A percentile compares a stretch with the other conserved stretches of the same genome.
Evolutionary conservation across 2,329 filamentous ascomycete species (phyloP).

Genomic region (Colletotrichum sp.): DNA sequence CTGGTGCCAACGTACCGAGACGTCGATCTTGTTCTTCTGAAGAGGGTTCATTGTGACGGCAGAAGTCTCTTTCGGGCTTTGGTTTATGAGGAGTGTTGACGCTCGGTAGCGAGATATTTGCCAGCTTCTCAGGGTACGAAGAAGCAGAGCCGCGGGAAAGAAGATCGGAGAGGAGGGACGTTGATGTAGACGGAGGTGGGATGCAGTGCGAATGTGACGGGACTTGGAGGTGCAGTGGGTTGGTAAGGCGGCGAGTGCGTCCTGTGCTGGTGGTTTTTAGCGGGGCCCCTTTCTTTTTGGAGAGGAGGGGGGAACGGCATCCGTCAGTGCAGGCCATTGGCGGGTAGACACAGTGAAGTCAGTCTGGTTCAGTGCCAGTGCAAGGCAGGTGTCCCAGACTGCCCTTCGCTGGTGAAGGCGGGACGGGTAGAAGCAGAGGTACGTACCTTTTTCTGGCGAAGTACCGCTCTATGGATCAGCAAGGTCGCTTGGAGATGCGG

Average conservation of each 20-base stretch:
- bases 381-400: not conserved
- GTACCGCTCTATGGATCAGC: not conserved
- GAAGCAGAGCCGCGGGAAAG: not conserved
- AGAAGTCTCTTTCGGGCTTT: not conserved
- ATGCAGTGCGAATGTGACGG: slow-evolving; percentile 17
- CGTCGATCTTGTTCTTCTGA: slow-evolving; percentile 98
- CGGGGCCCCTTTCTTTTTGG: slow-evolving; percentile 17
- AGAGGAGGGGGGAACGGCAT: not conserved
- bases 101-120: not conserved
- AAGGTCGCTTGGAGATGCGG: not conserved
- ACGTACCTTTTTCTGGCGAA: not conserved
- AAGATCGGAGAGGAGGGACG: slow-evolving; percentile 3
- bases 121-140: not conserved
- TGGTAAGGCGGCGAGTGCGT: slow-evolving; percentile 16
- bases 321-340: not conserved
- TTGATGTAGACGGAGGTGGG: not conserved
- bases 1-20: slow-evolving; percentile 72
- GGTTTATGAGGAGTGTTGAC: not conserved
- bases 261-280: slow-evolving; percentile 16
- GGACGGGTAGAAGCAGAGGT: not conserved
- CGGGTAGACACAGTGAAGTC: slow-evolving; percentile 7
- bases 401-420: not conserved
- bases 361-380: slow-evolving; percentile 1
- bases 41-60: slow-evolving; percentile 81
- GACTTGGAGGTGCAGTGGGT: slow-evolving; percentile 18